Evolutionary conservation across 1,284 basidiomycete species (phyloP), one percentile per base, ranked within the genome.

Genomic region (Heterobasidion occidentale): DNA sequence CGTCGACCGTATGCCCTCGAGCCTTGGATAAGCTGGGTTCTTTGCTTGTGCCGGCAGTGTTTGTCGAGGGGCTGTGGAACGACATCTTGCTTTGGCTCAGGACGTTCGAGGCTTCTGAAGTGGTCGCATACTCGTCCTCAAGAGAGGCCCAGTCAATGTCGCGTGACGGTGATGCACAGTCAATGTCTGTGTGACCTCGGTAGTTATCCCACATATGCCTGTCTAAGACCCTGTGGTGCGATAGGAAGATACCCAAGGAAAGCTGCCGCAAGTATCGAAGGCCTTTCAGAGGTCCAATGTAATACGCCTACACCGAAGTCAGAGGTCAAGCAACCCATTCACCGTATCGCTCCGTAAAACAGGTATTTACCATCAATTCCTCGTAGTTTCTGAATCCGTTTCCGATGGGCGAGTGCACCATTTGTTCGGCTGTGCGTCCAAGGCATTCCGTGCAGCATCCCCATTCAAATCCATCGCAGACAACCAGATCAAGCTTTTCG

Each of bases 391-490:
- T 54, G 60, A 74, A 82, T 27, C 74, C 63, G 20, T 79, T 76
- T 11, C 81, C 80, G 55, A 87, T 73, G 0, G 84, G 84, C 2
- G 84, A 87, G 65, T 88, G 84, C 3, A 76, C 60, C 15, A 75
- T 74, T 58, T 74, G 71, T 9, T 70, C 74, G 34, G 80, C 71
- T 46, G 79, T 81, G 51, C 86, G 83, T 66, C 82, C 81, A 57
- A 81, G 80, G 65, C 86, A 88, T 52, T 64, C 62, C 75, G 79
- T 81, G 65, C 85, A 87, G 65, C 83, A 86, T 51, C 66, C 68
- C 27, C 64, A 56, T 56, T 82, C 77, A 34, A 87, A 70, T 20
- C 80, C 73, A 58, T 84, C 82, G 11, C 78, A 74, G 57, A 78
- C 81, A 61, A 78, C 81, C 53, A 87, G 69, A 58, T 78, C 71